These are phyloP conservation scores for Aegilops bicornis DNA, from an alignment of 176 grass and related monocot species.

Conservation along the genomic window DNA sequence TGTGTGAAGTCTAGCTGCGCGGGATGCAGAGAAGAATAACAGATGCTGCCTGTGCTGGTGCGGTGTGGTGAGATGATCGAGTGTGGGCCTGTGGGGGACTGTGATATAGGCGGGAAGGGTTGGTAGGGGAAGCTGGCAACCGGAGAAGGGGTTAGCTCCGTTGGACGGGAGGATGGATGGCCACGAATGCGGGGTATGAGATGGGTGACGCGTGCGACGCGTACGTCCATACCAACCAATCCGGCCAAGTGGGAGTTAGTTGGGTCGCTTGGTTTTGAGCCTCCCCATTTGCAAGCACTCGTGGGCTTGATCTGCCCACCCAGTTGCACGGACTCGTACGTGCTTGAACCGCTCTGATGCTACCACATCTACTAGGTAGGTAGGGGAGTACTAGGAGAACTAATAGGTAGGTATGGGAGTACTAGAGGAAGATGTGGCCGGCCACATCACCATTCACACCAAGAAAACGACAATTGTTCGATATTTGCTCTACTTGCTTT, in stretches of 20 bases:
- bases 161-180: constrained; percentile 62
- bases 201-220: background rate
- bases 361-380: too few species aligned
- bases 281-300: background rate
- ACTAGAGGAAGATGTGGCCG: background rate
- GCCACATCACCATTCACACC: background rate
- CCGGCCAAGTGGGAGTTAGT: background rate
- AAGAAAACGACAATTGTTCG: too few species aligned
- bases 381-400: too few species aligned
- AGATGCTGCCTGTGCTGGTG: background rate
- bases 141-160: constrained; percentile 34
- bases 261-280: background rate
- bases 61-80: background rate
- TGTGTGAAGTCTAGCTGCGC: background rate
- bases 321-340: background rate
- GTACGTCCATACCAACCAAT: background rate
- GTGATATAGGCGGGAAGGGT: background rate
- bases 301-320: background rate
- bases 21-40: background rate
- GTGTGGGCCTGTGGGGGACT: background rate
- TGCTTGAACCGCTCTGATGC: too few species aligned
- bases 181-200: constrained; percentile 19
- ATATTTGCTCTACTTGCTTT: too few species aligned
- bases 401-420: too few species aligned
- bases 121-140: too few species aligned